A percentile compares a stretch with the other conserved stretches of the same genome.
These are phyloP conservation scores for Phanerochaete sordida DNA, from an alignment of 768 basidiomycete genomes.

Conservation along the genomic window DNA sequence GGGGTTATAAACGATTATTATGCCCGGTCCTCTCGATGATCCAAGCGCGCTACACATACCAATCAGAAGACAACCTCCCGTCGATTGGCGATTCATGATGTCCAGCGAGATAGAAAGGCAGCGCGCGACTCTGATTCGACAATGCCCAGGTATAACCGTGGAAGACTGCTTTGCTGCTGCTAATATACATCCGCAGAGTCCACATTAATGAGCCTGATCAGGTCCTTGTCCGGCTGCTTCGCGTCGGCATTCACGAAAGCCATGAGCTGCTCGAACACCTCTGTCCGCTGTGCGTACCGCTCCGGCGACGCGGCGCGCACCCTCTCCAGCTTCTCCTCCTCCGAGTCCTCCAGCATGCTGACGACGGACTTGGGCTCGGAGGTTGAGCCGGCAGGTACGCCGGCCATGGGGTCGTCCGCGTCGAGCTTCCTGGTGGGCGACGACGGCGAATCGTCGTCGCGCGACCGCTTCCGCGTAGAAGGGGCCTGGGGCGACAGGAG, in stretches of 20 bases:
- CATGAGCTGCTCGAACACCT: slow-evolving; percentile 67
- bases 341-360: slow-evolving; percentile 26
- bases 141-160: too few relatives aligned
- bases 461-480: background rate
- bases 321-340: slow-evolving; percentile 18
- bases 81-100: too few relatives aligned
- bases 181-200: slow-evolving; percentile 12
- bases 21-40: too few relatives aligned
- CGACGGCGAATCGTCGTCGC: background rate
- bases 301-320: slow-evolving; percentile 36
- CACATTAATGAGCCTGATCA: slow-evolving; percentile 59
- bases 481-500: slow-evolving; percentile 38
- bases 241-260: slow-evolving; percentile 57
- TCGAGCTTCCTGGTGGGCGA: background rate
- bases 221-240: slow-evolving; percentile 63
- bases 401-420: background rate
- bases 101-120: too few relatives aligned
- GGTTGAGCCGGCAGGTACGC: background rate
- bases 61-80: too few relatives aligned
- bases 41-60: too few relatives aligned
- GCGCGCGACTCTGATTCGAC: too few relatives aligned
- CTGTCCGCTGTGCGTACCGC: slow-evolving; percentile 60
- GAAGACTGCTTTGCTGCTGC: background rate
- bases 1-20: too few relatives aligned
- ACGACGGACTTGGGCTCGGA: background rate